These are phyloP conservation scores for Pleurotus eryngii DNA, from an alignment of 768 basidiomycete genomes.

Conservation along the genomic window DNA sequence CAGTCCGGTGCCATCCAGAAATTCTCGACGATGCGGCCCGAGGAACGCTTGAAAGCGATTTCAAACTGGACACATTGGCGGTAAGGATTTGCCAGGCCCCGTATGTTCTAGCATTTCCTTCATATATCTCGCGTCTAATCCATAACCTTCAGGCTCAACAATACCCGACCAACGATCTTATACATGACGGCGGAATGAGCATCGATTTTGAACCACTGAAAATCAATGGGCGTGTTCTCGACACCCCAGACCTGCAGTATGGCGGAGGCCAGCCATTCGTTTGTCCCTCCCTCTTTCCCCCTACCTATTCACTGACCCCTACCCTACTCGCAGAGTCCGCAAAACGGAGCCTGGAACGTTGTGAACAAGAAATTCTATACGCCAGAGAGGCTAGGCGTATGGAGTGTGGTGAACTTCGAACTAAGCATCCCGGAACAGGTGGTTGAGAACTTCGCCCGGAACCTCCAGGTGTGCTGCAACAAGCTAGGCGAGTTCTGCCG, in stretches of 20 bases:
- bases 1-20: constrained; percentile 35
- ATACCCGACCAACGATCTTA: constrained; percentile 12
- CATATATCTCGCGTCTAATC: neutral
- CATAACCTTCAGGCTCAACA: constrained; percentile 8
- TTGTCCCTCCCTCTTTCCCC: neutral
- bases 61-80: constrained; percentile 19
- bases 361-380: constrained; percentile 14
- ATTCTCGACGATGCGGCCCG: constrained; percentile 47
- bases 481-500: constrained; percentile 8
- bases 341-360: constrained; percentile 26
- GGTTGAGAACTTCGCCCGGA: neutral
- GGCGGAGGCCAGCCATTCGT: neutral
- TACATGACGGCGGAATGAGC: constrained; percentile 13
- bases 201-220: constrained; percentile 10
- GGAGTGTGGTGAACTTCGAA: constrained; percentile 19
- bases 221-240: constrained; percentile 13
- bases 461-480: constrained; percentile 4
- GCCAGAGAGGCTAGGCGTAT: constrained; percentile 13
- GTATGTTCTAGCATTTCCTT: neutral
- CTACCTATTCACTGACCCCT: neutral
- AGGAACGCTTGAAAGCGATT: constrained; percentile 41
- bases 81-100: constrained; percentile 6
- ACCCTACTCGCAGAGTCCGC: constrained; percentile 20
- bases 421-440: neutral
- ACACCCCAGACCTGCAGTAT: constrained; percentile 15